Evolutionary conservation across 2,329 filamentous ascomycete species (phyloP).

Genomic region (Verticillium zaregamsianum): DNA sequence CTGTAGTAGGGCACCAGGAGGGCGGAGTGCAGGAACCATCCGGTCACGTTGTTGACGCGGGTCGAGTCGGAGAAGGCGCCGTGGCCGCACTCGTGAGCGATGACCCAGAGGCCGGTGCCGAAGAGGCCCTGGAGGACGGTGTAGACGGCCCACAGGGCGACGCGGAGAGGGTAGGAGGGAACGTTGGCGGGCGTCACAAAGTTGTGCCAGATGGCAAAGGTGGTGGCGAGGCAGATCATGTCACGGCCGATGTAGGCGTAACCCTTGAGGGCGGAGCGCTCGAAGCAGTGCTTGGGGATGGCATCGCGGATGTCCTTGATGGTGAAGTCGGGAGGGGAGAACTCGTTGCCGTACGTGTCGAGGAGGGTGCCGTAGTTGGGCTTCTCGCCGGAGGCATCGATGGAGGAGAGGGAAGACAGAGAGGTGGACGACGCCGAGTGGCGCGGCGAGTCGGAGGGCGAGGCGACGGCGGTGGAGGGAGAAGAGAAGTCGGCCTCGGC

Average conservation of each 20-base stretch:
- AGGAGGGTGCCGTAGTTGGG: slow-evolving; percentile 61
- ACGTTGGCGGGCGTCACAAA: slow-evolving; percentile 83
- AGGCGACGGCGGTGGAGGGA: slow-evolving; percentile 53
- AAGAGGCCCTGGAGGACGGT: slow-evolving; percentile 88
- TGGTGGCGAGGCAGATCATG: slow-evolving; percentile 63
- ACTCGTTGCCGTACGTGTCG: slow-evolving; percentile 93
- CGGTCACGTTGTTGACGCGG: slow-evolving; percentile 83
- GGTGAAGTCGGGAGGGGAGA: slow-evolving; percentile 89
- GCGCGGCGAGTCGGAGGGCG: slow-evolving; percentile 56
- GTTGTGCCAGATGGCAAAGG: slow-evolving; percentile 85
- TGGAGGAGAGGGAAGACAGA: slow-evolving; percentile 80
- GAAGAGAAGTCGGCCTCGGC: slow-evolving; percentile 39
- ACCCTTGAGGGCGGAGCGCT: slow-evolving; percentile 74
- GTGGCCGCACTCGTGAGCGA: slow-evolving; percentile 97
- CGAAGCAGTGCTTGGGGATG: slow-evolving; percentile 95
- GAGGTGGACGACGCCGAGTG: slow-evolving; percentile 79
- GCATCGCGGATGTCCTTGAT: slow-evolving; percentile 97
- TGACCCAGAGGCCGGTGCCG: slow-evolving; percentile 90
- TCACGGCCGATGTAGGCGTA: slow-evolving; percentile 84
- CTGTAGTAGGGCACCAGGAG: slow-evolving; percentile 96
- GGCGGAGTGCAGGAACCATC: slow-evolving; percentile 84
- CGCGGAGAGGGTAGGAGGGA: slow-evolving; percentile 63
- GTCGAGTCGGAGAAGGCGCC: slow-evolving; percentile 94
- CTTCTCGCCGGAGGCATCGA: slow-evolving; percentile 48
- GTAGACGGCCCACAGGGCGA: slow-evolving; percentile 59